These are phyloP conservation scores for Leptographium lundbergii DNA, from an alignment of 2,329 filamentous ascomycete genomes.

Conservation along the genomic window DNA sequence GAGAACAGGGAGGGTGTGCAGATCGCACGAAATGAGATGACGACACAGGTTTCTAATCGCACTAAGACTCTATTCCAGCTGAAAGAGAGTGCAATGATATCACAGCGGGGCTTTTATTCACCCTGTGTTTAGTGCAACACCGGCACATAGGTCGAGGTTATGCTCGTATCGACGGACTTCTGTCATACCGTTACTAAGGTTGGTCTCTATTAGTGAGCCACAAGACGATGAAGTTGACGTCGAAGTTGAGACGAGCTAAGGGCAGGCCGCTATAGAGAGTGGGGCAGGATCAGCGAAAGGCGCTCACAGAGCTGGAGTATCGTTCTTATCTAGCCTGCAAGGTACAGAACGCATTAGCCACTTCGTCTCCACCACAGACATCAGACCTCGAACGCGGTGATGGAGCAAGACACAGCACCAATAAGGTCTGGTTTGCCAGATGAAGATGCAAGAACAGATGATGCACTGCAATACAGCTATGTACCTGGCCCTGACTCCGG, in stretches of 20 bases:
- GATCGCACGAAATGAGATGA: neutral
- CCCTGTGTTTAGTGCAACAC: neutral
- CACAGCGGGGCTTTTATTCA: neutral
- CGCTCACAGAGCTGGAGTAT: too few species aligned
- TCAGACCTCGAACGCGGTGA: neutral
- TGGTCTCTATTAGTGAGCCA: too few species aligned
- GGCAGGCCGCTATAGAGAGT: too few species aligned
- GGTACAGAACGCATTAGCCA: neutral
- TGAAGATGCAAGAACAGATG: constrained; percentile 32
- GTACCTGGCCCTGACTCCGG: constrained; percentile 27
- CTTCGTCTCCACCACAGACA: neutral
- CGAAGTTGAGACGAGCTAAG: too few species aligned
- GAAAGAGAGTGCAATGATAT: neutral
- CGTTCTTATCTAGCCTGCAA: neutral
- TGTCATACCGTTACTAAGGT: too few species aligned
- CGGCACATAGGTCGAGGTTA: too few species aligned
- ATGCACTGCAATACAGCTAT: constrained; percentile 36
- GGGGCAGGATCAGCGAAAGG: too few species aligned
- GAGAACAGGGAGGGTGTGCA: neutral
- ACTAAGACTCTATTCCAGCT: neutral
- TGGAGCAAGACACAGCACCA: neutral
- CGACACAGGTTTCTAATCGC: neutral
- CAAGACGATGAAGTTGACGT: too few species aligned
- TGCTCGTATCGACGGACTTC: too few species aligned
- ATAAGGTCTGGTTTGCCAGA: constrained; percentile 7